Evolutionary conservation across 164 flowering plant species (phyloP), one percentile per base, ranked within the genome.

Genomic region (Amborella trichopoda): DNA sequence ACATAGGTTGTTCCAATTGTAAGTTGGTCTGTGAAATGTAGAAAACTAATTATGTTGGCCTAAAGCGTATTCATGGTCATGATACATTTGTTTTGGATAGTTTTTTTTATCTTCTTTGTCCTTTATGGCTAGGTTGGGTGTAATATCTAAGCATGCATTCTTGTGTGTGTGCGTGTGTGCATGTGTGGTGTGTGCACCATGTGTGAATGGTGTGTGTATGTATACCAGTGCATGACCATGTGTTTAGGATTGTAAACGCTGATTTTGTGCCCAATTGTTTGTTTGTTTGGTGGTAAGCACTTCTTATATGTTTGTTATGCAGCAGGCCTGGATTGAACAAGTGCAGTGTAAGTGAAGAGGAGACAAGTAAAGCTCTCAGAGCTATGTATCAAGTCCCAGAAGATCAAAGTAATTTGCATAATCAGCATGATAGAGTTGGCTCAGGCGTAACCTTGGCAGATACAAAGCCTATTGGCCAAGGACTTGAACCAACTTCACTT

Each of bases 261-360:
- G n/a, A 30, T 9, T 30, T 30, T 14, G 34, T 30, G 34, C 9
- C 9, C 34, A 30, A 14, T 37, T 37, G 13, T 37, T 37, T 37
- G 12, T 37, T 6, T 37, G 40, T 37, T 37, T n/a, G n/a, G n/a
- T n/a, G n/a, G n/a, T n/a, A n/a, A 37, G 18, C 18, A 5, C 40
- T 37, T 37, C n/a, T 37, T 8, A 16, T 4, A 37, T 37, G 10
- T n/a, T n/a, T n/a, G n/a, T n/a, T n/a, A 28, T 28, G n/a, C n/a
- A n/a, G n/a, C 53, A 91, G 99, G 81, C 90, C 94, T 67, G 86
- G 80, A 49, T 76, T 75, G 95, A 84, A 88, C 51, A 70, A 68
- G 5, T 93, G 99, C 56, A 65, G 60, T 53, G 1, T 80, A 40
- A 71, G 68, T 34, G 84, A 93, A 59, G 94, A 88, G 34, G 86